Conservation (phyloP, 345 rosid genomes). For the Eucalyptus globulus region DNA sequence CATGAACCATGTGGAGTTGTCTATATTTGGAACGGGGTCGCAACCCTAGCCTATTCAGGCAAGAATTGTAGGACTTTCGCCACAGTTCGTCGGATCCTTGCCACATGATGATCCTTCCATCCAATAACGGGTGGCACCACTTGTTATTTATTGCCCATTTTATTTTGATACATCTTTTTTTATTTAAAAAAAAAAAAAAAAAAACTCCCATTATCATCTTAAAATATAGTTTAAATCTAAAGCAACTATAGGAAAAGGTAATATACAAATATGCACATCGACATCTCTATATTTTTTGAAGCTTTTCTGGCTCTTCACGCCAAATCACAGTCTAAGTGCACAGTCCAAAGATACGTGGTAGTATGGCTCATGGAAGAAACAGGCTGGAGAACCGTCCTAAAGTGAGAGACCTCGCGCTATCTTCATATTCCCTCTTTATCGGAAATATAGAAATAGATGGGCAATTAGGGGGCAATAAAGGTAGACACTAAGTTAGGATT, state of each 20-base stretch:
- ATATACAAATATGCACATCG: neutral
- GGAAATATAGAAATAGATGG: no score
- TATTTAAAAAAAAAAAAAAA: neutral
- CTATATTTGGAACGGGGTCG: neutral
- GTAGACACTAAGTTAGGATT: no score
- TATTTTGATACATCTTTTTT: neutral
- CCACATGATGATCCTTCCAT: neutral
- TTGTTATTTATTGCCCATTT: fast-evolving
- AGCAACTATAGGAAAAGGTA: neutral
- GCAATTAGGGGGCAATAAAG: no score
- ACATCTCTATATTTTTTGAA: neutral
- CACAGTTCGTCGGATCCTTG: neutral
- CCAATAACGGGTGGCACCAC: neutral
- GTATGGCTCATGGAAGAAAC: no score
- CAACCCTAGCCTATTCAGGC: neutral
- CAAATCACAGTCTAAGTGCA: neutral
- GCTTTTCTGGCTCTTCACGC: neutral
- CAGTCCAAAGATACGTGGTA: neutral
- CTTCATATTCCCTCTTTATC: no score
- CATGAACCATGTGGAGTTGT: neutral
- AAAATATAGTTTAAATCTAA: neutral
- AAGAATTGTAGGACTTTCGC: neutral
- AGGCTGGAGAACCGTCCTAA: no score
- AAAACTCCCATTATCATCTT: neutral
- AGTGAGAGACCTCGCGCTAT: no score